These are phyloP conservation scores for Poa annua DNA, from an alignment of 176 grass and related monocot genomes.

Conservation along the genomic window DNA sequence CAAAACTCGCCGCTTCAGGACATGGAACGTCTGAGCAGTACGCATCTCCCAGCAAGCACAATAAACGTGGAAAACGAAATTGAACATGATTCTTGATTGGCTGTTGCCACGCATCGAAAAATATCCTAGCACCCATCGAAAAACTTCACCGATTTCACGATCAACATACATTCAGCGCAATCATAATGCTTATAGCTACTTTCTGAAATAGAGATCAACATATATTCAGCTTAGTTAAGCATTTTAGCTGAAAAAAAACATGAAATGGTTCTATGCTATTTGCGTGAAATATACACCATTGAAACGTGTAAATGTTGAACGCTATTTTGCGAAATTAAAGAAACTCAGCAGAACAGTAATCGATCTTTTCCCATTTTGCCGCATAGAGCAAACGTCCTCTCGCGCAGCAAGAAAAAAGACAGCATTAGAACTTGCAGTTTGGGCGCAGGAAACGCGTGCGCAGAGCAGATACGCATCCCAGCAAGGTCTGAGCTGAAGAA, in stretches of 20 bases:
- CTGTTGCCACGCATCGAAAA: neutral
- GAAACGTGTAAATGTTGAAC: neutral
- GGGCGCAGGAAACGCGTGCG: neutral
- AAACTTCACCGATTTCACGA: neutral
- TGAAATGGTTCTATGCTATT: neutral
- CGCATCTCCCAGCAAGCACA: neutral
- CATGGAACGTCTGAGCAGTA: neutral
- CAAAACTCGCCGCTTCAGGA: neutral
- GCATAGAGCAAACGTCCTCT: neutral
- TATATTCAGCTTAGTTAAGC: neutral
- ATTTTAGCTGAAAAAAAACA: neutral
- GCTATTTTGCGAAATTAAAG: neutral
- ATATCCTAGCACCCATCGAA: neutral
- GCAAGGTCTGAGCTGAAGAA: conserved; percentile 1
- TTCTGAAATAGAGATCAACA: neutral
- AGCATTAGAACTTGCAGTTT: neutral
- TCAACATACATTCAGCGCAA: neutral
- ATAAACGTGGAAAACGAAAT: neutral
- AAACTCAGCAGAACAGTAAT: neutral
- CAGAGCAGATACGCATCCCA: neutral
- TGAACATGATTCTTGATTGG: neutral
- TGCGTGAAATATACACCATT: neutral
- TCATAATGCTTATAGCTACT: neutral
- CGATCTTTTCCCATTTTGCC: neutral
- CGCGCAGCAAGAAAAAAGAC: neutral